Conservation (phyloP, 495 filamentous ascomycete genomes). For the Mycothermus thermophilus region DNA sequence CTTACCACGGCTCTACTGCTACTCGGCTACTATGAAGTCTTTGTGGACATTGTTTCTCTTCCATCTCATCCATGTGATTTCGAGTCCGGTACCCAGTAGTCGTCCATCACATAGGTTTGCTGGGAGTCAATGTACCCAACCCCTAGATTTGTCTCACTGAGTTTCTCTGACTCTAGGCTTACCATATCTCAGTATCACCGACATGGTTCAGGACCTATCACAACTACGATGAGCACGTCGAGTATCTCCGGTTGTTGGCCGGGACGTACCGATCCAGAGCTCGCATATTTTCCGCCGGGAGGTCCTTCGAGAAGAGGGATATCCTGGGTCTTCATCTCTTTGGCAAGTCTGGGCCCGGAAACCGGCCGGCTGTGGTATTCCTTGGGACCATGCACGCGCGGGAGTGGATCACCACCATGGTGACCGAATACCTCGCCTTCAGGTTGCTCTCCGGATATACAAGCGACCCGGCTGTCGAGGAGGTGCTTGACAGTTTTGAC, state of each 20-base stretch:
- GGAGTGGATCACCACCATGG: slow-evolving; percentile 52
- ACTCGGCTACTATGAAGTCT: too few species aligned
- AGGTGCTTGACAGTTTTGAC: slow-evolving; percentile 44
- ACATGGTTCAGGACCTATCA: slow-evolving; percentile 1
- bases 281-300: slow-evolving; percentile 37
- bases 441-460: slow-evolving; percentile 35
- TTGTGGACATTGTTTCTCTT: too few species aligned
- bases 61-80: too few species aligned
- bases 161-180: neutral
- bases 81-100: too few species aligned
- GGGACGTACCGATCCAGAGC: slow-evolving; percentile 34
- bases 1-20: too few species aligned
- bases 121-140: too few species aligned
- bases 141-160: too few species aligned
- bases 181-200: neutral
- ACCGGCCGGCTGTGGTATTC: slow-evolving; percentile 42
- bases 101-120: too few species aligned
- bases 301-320: slow-evolving; percentile 35
- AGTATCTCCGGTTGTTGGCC: slow-evolving; percentile 38
- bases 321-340: slow-evolving; percentile 49
- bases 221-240: slow-evolving; percentile 36
- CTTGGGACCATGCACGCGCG: slow-evolving; percentile 50
- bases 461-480: slow-evolving; percentile 26
- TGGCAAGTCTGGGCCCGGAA: slow-evolving; percentile 36
- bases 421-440: slow-evolving; percentile 43